Conservation (phyloP, 257 asterid genomes). For the Ligustrum vulgare region DNA sequence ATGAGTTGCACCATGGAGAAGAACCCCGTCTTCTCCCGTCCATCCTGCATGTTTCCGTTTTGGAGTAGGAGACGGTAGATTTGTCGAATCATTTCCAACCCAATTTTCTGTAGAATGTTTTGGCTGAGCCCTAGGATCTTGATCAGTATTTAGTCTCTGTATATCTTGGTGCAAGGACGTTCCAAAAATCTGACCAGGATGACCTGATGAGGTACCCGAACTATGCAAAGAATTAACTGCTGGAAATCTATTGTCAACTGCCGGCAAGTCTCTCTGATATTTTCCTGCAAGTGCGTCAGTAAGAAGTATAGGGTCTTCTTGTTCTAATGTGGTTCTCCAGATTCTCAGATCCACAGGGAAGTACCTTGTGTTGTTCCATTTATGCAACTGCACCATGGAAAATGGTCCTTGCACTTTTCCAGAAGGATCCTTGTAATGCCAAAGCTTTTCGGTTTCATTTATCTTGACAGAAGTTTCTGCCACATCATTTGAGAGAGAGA, state of each 20-base stretch:
- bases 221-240: conserved; percentile 11
- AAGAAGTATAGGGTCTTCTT: conserved; percentile 56
- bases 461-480: conserved; percentile 55
- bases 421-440: conserved; percentile 92
- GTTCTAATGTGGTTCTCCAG: conserved; percentile 63
- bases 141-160: conserved; percentile 45
- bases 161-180: conserved; percentile 36
- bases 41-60: conserved; percentile 43
- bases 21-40: conserved; percentile 38
- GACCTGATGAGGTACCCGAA: conserved; percentile 30
- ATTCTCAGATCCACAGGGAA: conserved; percentile 77
- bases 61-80: conserved; percentile 91
- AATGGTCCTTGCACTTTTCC: conserved; percentile 97
- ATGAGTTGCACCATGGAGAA: conserved; percentile 35
- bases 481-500: conserved; percentile 39
- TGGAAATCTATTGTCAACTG: conserved; percentile 27
- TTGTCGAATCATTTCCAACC: conserved; percentile 41
- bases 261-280: conserved; percentile 33
- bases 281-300: conserved; percentile 82
- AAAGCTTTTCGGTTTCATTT: conserved; percentile 81
- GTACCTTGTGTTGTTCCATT: conserved; percentile 93
- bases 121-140: conserved; percentile 30
- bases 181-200: conserved; percentile 35
- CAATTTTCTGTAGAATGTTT: conserved; percentile 48
- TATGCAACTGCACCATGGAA: conserved; percentile 81